Evolutionary conservation across 2,329 filamentous ascomycete genomes (phyloP), one percentile per base, ranked within the genome.

Genomic region (Colletotrichum lupini): DNA sequence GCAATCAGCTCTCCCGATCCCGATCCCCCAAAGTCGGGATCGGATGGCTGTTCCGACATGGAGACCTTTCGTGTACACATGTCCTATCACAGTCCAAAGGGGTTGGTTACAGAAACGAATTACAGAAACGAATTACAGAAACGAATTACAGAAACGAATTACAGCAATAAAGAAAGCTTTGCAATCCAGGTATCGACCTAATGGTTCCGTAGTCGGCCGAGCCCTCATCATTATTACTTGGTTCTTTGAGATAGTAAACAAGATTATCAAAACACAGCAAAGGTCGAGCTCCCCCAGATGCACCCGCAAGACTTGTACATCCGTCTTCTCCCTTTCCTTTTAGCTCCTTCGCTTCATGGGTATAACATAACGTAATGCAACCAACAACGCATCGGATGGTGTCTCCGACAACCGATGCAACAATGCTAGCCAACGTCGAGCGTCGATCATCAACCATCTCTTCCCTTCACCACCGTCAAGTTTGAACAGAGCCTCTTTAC

Each of bases 341-440:
- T 19, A 28, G 56, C 58, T 55, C 37, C 52, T 71, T 67, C 65
- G 57, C 68, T 68, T 72, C 59, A 72, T 58, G 69, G 58, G 66
- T 72, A 72, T 72, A 72, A 63, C 66, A 72, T 72, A 72, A 63
- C 66, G 59, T 72, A 57, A 72, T 57, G 55, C 67, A 69, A 69
- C 52, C 65, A 57, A 35, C 22, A 19, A 68, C 35, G 42, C 12
- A 12, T 68, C 65, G 69, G 69, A 52, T 32, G 11, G 52, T 16
- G 16, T 24, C 37, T 72, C 69, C 59, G 69, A 69, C 28, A 16
- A 26, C 24, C 37, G 55, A n/a, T 24, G n/a, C 49, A 59, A 4
- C 9, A 56, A 7, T 30, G 22, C 11, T 16, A 14, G 28, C 57
- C 49, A n/a, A 52, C 19, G 37, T 55, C 11, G 16, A 56, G 14